phyloP scores from a whole-genome alignment of 2,329 filamentous ascomycete genomes.

The Stagonosporopsis tanaceti region DNA sequence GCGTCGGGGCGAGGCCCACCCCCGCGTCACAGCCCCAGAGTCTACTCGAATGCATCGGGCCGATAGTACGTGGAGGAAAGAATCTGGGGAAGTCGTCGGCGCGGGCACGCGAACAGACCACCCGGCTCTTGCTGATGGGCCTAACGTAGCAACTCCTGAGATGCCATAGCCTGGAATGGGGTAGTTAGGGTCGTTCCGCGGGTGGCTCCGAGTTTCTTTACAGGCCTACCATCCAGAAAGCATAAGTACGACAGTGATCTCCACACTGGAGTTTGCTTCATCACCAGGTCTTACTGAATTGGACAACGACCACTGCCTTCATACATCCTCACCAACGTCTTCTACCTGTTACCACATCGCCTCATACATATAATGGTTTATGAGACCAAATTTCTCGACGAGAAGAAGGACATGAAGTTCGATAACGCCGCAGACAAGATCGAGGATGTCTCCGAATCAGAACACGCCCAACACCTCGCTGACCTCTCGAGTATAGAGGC shows the following conservation, averaged over 20 bases:
- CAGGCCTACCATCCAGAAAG: conserved; percentile 1
- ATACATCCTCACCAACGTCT: not conserved
- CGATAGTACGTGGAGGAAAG: conserved; percentile 1
- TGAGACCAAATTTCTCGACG: conserved; percentile 9
- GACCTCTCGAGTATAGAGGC: conserved; percentile 39
- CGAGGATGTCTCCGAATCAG: conserved; percentile 31
- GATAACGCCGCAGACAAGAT: conserved; percentile 28
- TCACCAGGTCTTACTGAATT: conserved; percentile 9
- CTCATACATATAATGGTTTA: conserved; percentile 5
- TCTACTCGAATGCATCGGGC: conserved; percentile 15
- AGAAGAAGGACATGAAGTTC: conserved; percentile 29
- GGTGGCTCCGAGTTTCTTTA: not conserved
- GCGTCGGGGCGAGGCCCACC: conserved; percentile 5
- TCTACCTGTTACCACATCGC: not conserved
- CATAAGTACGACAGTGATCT: conserved; percentile 20
- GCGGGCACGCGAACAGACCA: conserved; percentile 1
- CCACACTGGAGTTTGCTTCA: conserved; percentile 7
- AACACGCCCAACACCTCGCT: conserved; percentile 28
- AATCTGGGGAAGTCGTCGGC: conserved; percentile 17
- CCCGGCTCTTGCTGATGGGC: not conserved
- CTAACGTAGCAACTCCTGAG: conserved; percentile 15
- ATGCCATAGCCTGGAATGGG: not conserved
- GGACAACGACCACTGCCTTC: conserved; percentile 8
- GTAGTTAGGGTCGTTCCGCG: conserved; percentile 1
- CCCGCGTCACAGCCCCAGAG: conserved; percentile 14